These are phyloP conservation scores for Cryptococcus neoformans DNA, from an alignment of 1,284 basidiomycete species.

Conservation along the genomic window DNA sequence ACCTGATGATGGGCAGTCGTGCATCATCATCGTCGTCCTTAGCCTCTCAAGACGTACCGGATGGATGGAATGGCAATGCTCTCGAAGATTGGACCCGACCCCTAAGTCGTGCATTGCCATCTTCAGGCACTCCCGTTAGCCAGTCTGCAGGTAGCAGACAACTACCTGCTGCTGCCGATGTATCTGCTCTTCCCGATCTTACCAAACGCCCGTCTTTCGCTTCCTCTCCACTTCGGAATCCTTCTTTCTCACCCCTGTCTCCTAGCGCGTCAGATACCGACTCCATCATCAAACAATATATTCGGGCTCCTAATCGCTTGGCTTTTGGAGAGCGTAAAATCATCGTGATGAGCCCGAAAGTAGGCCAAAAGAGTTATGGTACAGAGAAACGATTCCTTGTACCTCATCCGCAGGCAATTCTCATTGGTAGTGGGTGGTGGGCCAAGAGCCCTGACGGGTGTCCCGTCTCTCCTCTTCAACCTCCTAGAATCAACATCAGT, in stretches of 20 bases:
- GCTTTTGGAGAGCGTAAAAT: constrained; percentile 89
- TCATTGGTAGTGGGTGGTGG: constrained; percentile 97
- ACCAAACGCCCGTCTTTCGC: not conserved
- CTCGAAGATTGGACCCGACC: constrained; percentile 28
- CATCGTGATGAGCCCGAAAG: constrained; percentile 93
- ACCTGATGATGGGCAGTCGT: constrained; percentile 33
- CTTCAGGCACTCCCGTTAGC: not conserved
- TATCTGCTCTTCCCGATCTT: not conserved
- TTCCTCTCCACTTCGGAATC: not conserved
- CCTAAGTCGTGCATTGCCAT: constrained; percentile 14
- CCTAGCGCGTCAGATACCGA: constrained; percentile 9
- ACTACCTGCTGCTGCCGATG: not conserved
- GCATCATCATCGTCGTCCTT: constrained; percentile 35
- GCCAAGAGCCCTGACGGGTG: constrained; percentile 38
- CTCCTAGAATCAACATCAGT: constrained; percentile 79
- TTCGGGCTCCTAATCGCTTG: constrained; percentile 77
- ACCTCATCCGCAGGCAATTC: constrained; percentile 89
- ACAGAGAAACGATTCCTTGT: constrained; percentile 96
- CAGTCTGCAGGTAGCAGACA: not conserved
- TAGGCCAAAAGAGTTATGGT: constrained; percentile 95
- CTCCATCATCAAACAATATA: constrained; percentile 54
- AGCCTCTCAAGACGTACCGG: constrained; percentile 25
- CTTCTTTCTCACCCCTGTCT: not conserved
- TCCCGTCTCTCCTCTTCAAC: constrained; percentile 50
- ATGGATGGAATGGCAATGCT: constrained; percentile 19